Evolutionary conservation across 306 rosid species (phyloP).

Genomic region (Prunus salicina): DNA sequence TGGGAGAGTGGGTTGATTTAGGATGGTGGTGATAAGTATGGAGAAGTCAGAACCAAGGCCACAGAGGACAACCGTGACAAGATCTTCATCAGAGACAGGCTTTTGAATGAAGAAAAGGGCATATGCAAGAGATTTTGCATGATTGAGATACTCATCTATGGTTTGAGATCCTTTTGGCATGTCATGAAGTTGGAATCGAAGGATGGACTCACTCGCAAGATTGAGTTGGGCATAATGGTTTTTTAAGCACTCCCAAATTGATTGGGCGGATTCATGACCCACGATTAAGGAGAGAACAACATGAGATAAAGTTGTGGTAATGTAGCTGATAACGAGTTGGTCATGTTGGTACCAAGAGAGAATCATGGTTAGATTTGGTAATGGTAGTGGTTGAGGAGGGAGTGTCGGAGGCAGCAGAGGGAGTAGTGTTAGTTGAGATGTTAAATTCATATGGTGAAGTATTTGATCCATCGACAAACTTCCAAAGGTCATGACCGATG

Average conservation of each 20-base stretch:
- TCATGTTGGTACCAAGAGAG: neutral
- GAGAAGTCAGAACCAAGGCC: neutral
- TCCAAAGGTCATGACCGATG: neutral
- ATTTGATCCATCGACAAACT: neutral
- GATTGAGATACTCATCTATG: neutral
- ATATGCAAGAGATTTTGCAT: too few relatives aligned
- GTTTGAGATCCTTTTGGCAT: neutral
- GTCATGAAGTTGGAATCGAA: neutral
- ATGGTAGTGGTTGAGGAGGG: neutral
- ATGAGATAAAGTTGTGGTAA: neutral
- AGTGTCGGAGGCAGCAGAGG: too few relatives aligned
- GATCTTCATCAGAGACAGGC: neutral
- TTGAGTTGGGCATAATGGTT: neutral
- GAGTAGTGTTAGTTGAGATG: too few relatives aligned
- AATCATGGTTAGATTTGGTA: neutral
- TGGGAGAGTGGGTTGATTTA: neutral
- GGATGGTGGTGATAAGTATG: neutral
- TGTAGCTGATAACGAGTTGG: neutral
- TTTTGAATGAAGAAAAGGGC: neutral
- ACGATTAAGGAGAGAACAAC: neutral
- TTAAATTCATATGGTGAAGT: too few relatives aligned
- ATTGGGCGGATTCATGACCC: neutral
- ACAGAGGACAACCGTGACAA: neutral
- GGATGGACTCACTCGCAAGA: neutral
- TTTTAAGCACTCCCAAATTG: neutral